These are phyloP conservation scores for Ramularia endophylla DNA, from an alignment of 2,329 filamentous ascomycete genomes.

Conservation along the genomic window DNA sequence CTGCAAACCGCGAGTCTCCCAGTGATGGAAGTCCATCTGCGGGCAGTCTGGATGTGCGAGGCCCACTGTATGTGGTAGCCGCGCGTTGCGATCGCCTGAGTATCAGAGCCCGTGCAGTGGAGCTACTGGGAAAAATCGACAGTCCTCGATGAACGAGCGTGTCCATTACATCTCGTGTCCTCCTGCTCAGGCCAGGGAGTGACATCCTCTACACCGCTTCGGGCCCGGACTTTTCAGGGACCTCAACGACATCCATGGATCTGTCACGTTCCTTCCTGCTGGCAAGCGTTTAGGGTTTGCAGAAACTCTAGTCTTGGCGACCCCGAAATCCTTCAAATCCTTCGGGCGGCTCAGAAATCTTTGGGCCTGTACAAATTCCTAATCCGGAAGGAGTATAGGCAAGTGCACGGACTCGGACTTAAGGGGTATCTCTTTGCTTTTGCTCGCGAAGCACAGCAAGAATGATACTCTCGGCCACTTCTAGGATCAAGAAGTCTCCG, in stretches of 20 bases:
- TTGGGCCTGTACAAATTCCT: too few relatives aligned
- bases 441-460: too few relatives aligned
- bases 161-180: too few relatives aligned
- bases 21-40: conserved; percentile 5
- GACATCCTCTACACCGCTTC: too few relatives aligned
- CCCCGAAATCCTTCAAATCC: too few relatives aligned
- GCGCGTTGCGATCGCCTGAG: conserved; percentile 17
- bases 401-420: too few relatives aligned
- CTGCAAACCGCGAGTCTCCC: conserved; percentile 6
- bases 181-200: background rate
- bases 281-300: background rate
- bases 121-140: conserved; percentile 8
- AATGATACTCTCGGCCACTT: too few relatives aligned
- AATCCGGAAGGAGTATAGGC: too few relatives aligned
- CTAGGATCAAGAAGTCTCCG: too few relatives aligned
- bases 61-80: conserved; percentile 24
- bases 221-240: background rate
- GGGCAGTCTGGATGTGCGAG: conserved; percentile 19
- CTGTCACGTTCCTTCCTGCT: background rate
- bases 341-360: too few relatives aligned
- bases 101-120: conserved; percentile 15
- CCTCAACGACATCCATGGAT: background rate
- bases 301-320: too few relatives aligned
- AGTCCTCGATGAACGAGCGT: background rate
- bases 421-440: too few relatives aligned